Percentiles rank a stretch among this genome's conserved stretches.
phyloP scores from a whole-genome alignment of 768 basidiomycete genomes.

The Tricholoma saponaceum region DNA sequence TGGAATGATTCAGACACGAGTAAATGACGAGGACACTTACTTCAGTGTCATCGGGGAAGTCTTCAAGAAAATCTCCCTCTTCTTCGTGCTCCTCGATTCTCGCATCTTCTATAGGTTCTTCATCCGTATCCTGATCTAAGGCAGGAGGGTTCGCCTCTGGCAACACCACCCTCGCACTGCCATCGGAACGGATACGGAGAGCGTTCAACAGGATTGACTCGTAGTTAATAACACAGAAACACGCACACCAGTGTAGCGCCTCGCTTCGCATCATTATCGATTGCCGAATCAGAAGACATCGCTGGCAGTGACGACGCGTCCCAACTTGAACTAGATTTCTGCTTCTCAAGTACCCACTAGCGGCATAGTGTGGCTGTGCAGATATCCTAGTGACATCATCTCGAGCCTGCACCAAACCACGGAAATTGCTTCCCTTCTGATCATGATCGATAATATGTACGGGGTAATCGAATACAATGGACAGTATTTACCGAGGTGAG shows the following conservation, averaged over 20 bases:
- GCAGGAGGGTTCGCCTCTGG: constrained; percentile 31
- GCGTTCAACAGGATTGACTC: too few relatives aligned
- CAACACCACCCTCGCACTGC: constrained; percentile 44
- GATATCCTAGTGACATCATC: neutral
- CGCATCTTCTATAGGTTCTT: constrained; percentile 38
- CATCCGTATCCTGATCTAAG: constrained; percentile 38
- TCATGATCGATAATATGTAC: neutral
- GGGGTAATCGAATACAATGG: neutral
- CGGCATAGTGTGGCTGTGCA: neutral
- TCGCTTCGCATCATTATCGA: neutral
- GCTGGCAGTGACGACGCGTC: neutral
- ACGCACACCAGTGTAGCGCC: neutral
- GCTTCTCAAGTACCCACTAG: neutral
- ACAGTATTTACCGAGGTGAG: neutral
- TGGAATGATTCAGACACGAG: constrained; percentile 3
- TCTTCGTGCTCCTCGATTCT: constrained; percentile 42
- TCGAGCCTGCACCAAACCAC: too few relatives aligned
- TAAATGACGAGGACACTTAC: constrained; percentile 36
- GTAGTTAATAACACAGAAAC: neutral
- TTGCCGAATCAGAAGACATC: neutral
- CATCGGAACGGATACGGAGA: too few relatives aligned
- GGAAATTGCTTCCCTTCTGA: neutral
- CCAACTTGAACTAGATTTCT: neutral
- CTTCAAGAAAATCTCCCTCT: constrained; percentile 67
- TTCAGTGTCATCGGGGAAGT: constrained; percentile 82